Evolutionary conservation across 2,329 filamentous ascomycete species (phyloP).

Genomic region (Dactylellina parvicollis): DNA sequence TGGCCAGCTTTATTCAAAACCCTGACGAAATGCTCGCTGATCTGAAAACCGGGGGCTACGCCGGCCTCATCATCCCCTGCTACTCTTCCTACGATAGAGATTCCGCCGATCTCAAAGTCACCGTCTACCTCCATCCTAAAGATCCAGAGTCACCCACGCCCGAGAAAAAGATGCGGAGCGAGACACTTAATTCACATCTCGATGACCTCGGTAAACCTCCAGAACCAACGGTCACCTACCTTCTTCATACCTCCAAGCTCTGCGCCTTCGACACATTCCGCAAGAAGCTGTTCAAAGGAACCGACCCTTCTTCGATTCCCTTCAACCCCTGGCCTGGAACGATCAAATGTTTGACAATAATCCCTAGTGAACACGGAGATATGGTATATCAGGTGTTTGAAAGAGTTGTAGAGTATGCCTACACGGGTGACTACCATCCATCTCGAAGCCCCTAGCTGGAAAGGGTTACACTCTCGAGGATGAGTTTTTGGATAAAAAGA

Average conservation of each 20-base stretch:
- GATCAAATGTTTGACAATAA: conserved; percentile 25
- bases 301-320: neutral
- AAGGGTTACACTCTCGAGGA: neutral
- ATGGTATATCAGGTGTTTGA: conserved; percentile 5
- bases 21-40: conserved; percentile 1
- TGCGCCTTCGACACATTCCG: neutral
- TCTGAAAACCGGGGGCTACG: conserved; percentile 2
- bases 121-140: conserved; percentile 4
- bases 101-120: conserved; percentile 30
- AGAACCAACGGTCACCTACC: conserved; percentile 10
- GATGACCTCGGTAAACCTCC: neutral
- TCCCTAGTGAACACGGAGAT: conserved; percentile 19
- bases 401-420: conserved; percentile 21
- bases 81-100: conserved; percentile 23
- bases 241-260: conserved; percentile 23
- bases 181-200: conserved; percentile 3
- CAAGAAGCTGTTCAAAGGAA: neutral
- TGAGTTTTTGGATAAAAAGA: conserved; percentile 22
- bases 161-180: conserved; percentile 1
- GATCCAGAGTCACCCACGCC: neutral
- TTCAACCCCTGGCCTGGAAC: neutral
- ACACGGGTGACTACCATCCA: conserved; percentile 15
- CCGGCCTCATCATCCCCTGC: conserved; percentile 15
- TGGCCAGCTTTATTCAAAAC: neutral
- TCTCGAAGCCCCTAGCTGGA: neutral